Percentiles rank a stretch among this genome's conserved stretches.
Evolutionary conservation across 1,139 yeast species (phyloP).

Genomic region (Protomyces gravidus): DNA sequence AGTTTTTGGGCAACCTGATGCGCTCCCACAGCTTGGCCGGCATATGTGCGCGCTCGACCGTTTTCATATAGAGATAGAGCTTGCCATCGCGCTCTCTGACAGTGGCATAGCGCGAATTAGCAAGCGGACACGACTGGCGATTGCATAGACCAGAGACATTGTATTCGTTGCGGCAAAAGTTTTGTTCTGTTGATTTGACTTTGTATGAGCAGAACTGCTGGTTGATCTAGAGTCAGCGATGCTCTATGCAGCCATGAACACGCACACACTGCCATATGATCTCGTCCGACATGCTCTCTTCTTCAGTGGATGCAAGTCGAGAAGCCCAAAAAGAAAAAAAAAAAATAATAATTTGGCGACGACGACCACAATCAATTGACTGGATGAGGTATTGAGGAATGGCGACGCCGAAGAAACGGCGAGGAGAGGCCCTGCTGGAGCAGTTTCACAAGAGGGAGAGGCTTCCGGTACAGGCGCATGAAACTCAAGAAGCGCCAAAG

Average conservation of each 20-base stretch:
- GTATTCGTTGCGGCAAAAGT: constrained; percentile 54
- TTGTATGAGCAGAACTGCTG: constrained; percentile 87
- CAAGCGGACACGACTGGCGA: constrained; percentile 91
- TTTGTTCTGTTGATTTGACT: constrained; percentile 45
- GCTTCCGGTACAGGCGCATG: background rate
- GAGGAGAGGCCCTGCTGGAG: background rate
- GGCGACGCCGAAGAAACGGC: background rate
- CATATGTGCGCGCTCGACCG: constrained; percentile 94
- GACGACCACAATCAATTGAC: background rate
- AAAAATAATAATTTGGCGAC: background rate
- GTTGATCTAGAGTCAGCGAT: constrained; percentile 47
- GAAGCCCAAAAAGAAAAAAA: background rate
- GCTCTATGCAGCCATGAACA: background rate
- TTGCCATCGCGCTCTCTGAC: constrained; percentile 84
- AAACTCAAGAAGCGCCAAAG: background rate
- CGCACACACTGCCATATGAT: constrained; percentile 73
- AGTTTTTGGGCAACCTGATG: constrained; percentile 80
- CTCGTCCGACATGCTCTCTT: constrained; percentile 41
- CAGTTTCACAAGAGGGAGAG: background rate
- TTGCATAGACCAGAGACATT: constrained; percentile 84
- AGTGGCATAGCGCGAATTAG: constrained; percentile 93
- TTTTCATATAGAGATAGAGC: constrained; percentile 87
- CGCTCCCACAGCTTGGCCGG: constrained; percentile 95
- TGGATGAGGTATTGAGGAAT: background rate
- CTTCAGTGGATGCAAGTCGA: background rate